A percentile compares a stretch with the other conserved stretches of the same genome.
phyloP scores from a whole-genome alignment of 495 filamentous ascomycete species.

The Neurospora discreta region DNA sequence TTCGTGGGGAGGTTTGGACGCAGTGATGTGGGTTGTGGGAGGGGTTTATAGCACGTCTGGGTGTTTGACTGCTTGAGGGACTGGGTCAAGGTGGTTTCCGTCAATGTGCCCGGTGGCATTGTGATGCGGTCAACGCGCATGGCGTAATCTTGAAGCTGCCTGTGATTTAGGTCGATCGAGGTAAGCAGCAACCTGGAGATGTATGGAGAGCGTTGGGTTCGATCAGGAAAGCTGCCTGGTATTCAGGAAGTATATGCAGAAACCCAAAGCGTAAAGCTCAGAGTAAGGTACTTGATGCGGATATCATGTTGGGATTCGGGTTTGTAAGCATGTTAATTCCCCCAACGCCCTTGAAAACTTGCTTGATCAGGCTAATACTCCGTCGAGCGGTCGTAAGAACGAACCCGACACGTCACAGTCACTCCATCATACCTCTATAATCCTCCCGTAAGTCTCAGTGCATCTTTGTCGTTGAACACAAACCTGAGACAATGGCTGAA shows the following conservation, averaged over 20 bases:
- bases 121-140: too few species aligned
- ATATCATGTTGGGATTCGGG: neutral
- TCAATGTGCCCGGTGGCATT: too few species aligned
- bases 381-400: neutral
- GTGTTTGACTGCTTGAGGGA: neutral
- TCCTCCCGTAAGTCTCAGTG: neutral
- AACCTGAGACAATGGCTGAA: neutral
- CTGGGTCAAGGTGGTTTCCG: neutral
- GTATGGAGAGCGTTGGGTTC: neutral
- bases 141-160: neutral
- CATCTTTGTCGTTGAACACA: neutral
- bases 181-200: neutral
- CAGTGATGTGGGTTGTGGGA: conserved; percentile 15
- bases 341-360: neutral
- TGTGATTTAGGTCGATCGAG: neutral
- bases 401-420: neutral
- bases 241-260: neutral
- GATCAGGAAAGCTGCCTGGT: neutral
- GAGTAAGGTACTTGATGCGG: neutral
- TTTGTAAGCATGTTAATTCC: neutral
- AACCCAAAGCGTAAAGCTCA: neutral
- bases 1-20: neutral
- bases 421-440: neutral
- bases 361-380: neutral
- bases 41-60: conserved; percentile 1